Evolutionary conservation across 2,329 filamentous ascomycete species (phyloP), one percentile per base, ranked within the genome.

Genomic region (Fusarium luffae): DNA sequence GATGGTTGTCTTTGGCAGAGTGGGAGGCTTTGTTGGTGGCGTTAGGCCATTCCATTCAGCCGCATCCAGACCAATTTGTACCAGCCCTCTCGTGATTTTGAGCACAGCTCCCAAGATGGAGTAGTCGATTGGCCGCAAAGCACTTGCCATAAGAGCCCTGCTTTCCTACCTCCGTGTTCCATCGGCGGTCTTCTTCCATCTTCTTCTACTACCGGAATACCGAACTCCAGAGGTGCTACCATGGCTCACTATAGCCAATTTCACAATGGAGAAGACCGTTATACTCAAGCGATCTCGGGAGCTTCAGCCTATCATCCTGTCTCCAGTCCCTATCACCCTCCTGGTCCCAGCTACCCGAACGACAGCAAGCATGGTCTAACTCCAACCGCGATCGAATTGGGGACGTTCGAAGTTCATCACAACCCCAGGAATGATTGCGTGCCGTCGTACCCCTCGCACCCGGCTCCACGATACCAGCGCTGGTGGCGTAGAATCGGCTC

Each of bases 161-260:
- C 34, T 7, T 5, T n/a, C 34, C 34, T 37, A 7, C 34, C 34
- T 37, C 34, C 18, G 34, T 18, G 1, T 5, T n/a, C 9, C 3
- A 37, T 3, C 34, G 18, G 34, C 16, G 18, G 1, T 5, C 5
- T 3, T n/a, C 1, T 37, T n/a, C 18, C 34, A n/a, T 12, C 10
- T 0, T n/a, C 18, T 0, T 12, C 18, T 2, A 37, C 10, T 3
- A 37, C 10, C 3, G 18, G 5, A 1, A 12, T n/a, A n/a, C 10
- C 16, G 4, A 10, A 11, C 4, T 18, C 16, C 34, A n/a, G 3
- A 37, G 10, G 18, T n/a, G 5, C 9, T 13, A 5, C 30, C 4
- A 61, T 61, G 55, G 28, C 44, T 9, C 30, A 61, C 9, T 61
- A 61, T 23, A 60, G 44, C 4, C 55, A 60, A 21, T 13, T 51